These are phyloP conservation scores for Kuraishia borneana DNA, from an alignment of 805 yeast species.

Conservation along the genomic window DNA sequence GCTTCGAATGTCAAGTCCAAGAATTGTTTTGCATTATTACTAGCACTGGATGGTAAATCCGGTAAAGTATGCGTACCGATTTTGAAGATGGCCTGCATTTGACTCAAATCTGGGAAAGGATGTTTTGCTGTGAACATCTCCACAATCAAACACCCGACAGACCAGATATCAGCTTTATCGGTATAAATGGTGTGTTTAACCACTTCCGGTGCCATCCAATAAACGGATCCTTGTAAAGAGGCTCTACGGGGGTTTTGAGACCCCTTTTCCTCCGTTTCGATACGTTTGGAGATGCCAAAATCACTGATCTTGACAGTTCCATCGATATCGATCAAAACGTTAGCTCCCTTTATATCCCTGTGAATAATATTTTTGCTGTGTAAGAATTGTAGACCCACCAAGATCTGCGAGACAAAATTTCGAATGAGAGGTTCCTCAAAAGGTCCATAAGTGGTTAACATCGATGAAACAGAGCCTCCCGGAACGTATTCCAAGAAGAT, in stretches of 20 bases:
- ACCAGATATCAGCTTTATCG: conserved; percentile 93
- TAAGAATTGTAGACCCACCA: conserved; percentile 42
- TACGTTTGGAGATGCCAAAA: conserved; percentile 55
- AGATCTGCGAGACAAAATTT: conserved; percentile 42
- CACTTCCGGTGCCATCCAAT: conserved; percentile 99
- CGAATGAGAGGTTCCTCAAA: conserved; percentile 50
- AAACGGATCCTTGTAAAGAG: conserved; percentile 88
- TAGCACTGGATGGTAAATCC: conserved; percentile 62
- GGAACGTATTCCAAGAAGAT: conserved; percentile 54
- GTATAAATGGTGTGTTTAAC: conserved; percentile 90
- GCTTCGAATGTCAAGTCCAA: conserved; percentile 57
- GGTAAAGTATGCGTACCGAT: conserved; percentile 85
- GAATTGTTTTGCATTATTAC: conserved; percentile 59
- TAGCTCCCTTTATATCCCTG: conserved; percentile 57
- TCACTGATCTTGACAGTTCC: conserved; percentile 57
- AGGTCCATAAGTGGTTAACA: conserved; percentile 48
- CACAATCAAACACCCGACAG: conserved; percentile 85
- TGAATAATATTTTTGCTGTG: conserved; percentile 51
- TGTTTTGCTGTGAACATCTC: conserved; percentile 96
- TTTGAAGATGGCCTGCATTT: conserved; percentile 94
- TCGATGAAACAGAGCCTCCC: conserved; percentile 37
- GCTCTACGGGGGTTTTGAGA: conserved; percentile 50
- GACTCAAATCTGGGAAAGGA: conserved; percentile 90
- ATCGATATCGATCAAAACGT: conserved; percentile 44
- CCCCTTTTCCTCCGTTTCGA: conserved; percentile 17